Conservation (phyloP, 768 basidiomycete genomes). For the Boletus rubroflammeus region DNA sequence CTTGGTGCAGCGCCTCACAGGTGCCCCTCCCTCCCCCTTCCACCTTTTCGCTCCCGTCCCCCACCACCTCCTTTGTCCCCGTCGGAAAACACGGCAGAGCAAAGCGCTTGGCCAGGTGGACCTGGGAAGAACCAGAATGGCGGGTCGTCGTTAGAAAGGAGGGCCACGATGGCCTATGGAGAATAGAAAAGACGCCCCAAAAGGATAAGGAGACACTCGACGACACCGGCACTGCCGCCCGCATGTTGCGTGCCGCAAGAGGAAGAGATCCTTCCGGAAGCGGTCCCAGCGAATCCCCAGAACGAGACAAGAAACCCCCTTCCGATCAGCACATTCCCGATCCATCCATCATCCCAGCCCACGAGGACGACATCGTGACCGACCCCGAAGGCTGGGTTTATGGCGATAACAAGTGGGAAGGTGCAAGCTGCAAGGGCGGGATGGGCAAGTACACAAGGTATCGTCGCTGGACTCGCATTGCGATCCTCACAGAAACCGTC, state of each 20-base stretch:
- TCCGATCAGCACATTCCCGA: constrained; percentile 28
- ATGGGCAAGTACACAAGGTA: constrained; percentile 91
- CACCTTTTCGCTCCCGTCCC: constrained; percentile 62
- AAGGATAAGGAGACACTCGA: constrained; percentile 39
- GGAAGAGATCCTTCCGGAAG: constrained; percentile 33
- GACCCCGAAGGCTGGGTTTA: constrained; percentile 93
- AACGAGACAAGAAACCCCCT: constrained; percentile 19
- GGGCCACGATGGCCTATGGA: constrained; percentile 45
- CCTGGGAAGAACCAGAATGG: constrained; percentile 93
- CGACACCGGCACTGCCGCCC: constrained; percentile 38
- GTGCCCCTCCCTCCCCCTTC: constrained; percentile 65
- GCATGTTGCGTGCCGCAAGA: constrained; percentile 55
- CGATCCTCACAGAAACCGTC: constrained; percentile 68
- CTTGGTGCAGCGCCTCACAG: constrained; percentile 69
- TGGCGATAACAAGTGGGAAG: constrained; percentile 95
- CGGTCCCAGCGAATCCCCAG: constrained; percentile 18
- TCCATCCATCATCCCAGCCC: constrained; percentile 28
- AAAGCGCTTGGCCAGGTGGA: constrained; percentile 78
- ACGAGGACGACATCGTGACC: constrained; percentile 56
- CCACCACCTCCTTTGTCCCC: constrained; percentile 54
- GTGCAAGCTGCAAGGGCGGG: constrained; percentile 66
- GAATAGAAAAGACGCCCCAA: constrained; percentile 63
- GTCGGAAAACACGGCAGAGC: constrained; percentile 47
- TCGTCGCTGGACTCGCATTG: constrained; percentile 83
- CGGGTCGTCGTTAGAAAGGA: constrained; percentile 60